Evolutionary conservation across 306 rosid species (phyloP).

Genomic region (Casuarina equisetifolia): DNA sequence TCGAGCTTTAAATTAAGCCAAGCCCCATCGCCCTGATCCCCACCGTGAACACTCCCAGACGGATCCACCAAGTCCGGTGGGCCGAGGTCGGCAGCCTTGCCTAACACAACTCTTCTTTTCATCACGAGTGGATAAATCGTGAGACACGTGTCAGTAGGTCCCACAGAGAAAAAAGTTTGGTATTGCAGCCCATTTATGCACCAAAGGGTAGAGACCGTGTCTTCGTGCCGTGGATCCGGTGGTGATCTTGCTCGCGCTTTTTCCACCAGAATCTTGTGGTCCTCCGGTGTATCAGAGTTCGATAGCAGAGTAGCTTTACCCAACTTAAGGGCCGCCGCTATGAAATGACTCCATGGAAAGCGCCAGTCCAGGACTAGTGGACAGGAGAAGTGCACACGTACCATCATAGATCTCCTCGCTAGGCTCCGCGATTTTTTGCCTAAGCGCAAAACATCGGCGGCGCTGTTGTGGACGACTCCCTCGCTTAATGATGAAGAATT

Average conservation of each 20-base stretch:
- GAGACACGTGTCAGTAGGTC: neutral
- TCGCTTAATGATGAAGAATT: neutral
- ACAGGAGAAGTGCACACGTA: slow-evolving; percentile 9
- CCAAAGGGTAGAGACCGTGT: neutral
- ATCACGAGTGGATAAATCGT: neutral
- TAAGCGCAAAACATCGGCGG: slow-evolving; percentile 17
- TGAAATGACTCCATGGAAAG: slow-evolving; percentile 9
- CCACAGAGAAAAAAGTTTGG: neutral
- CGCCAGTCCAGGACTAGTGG: slow-evolving; percentile 28
- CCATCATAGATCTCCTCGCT: slow-evolving; percentile 5
- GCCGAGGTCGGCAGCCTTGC: neutral
- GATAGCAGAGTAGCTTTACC: neutral
- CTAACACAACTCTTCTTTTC: too few species aligned
- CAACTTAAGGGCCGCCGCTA: neutral
- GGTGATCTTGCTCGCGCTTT: neutral
- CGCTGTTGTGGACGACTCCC: neutral
- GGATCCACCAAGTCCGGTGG: too few species aligned
- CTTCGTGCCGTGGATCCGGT: slow-evolving; percentile 22
- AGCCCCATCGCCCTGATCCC: too few species aligned
- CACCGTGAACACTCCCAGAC: too few species aligned
- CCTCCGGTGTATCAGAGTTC: neutral
- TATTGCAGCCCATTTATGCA: neutral
- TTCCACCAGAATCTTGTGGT: neutral
- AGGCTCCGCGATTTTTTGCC: slow-evolving; percentile 18
- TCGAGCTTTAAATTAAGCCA: too few species aligned